phyloP scores from a whole-genome alignment of 228 moss, liverwort and hornwort species.

The Sphagnum magellanicum region DNA sequence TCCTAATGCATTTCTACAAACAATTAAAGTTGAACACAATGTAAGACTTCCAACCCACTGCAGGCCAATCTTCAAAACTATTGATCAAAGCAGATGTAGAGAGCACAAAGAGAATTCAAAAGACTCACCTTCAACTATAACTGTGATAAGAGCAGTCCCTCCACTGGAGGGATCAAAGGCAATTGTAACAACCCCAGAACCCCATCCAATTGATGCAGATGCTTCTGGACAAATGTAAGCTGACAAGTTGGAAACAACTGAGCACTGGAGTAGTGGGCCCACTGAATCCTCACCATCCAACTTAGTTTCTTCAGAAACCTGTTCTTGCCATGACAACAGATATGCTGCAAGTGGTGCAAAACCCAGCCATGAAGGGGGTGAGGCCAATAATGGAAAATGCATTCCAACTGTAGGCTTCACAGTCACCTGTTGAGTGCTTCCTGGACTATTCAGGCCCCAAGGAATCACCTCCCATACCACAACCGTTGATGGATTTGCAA shows the following conservation, averaged over 20 bases:
- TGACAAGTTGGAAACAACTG: slow-evolving; percentile 87
- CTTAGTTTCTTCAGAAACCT: slow-evolving; percentile 37
- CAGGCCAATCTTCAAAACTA: too few species aligned
- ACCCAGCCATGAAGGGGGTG: slow-evolving; percentile 78
- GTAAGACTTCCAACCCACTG: too few species aligned
- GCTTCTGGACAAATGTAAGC: slow-evolving; percentile 78
- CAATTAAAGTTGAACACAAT: too few species aligned
- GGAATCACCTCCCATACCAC: slow-evolving; percentile 96
- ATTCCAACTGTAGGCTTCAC: slow-evolving; percentile 62
- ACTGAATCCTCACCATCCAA: slow-evolving; percentile 58
- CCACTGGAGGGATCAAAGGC: slow-evolving; percentile 93
- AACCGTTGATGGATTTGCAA: slow-evolving; percentile 90
- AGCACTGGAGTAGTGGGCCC: slow-evolving; percentile 75
- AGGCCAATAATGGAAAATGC: slow-evolving; percentile 53
- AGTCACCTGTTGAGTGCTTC: slow-evolving; percentile 54
- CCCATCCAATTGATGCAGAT: slow-evolving; percentile 69
- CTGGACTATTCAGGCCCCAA: slow-evolving; percentile 47
- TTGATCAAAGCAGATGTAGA: too few species aligned
- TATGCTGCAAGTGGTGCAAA: slow-evolving; percentile 79
- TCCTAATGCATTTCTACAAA: too few species aligned
- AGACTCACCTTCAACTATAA: slow-evolving; percentile 68
- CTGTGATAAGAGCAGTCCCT: slow-evolving; percentile 70
- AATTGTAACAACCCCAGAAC: slow-evolving; percentile 69
- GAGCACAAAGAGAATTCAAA: too few species aligned
- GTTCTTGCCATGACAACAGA: slow-evolving; percentile 86